Conservation (phyloP, 208 protist genomes). For the Trypanosoma scelopori region DNA sequence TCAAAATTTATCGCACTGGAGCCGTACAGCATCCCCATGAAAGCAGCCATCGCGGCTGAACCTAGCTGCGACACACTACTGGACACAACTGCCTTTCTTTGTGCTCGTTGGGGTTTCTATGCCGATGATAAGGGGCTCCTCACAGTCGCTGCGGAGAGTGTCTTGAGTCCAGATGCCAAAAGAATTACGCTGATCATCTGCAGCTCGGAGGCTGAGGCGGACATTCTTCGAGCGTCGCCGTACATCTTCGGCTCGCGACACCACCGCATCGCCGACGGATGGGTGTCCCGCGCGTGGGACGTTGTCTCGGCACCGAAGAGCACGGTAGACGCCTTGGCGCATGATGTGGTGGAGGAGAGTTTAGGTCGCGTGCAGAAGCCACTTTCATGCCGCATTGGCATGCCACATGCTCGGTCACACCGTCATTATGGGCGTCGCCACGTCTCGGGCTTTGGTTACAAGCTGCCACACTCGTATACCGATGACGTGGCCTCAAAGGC, state of each 20-base stretch:
- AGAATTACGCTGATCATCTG: conserved; percentile 64
- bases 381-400: conserved; percentile 68
- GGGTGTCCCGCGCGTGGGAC: conserved; percentile 78
- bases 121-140: conserved; percentile 82
- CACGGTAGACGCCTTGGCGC: conserved; percentile 19
- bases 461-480: conserved; percentile 71
- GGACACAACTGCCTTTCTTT: conserved; percentile 74
- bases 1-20: conserved; percentile 82
- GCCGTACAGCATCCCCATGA: conserved; percentile 91
- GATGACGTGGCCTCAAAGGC: conserved; percentile 57
- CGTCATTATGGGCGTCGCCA: conserved; percentile 72
- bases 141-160: conserved; percentile 68
- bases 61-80: conserved; percentile 78
- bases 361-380: conserved; percentile 60
- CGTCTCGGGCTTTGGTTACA: conserved; percentile 80
- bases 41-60: conserved; percentile 77
- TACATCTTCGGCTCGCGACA: conserved; percentile 78
- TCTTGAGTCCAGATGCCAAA: conserved; percentile 54
- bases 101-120: conserved; percentile 89
- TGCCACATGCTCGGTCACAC: conserved; percentile 66
- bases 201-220: conserved; percentile 40
- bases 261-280: conserved; percentile 72
- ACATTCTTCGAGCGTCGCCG: conserved; percentile 65
- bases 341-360: conserved; percentile 66
- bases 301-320: conserved; percentile 49